These are phyloP conservation scores for Trapa bicornis DNA, from an alignment of 345 rosid species.

Conservation along the genomic window DNA sequence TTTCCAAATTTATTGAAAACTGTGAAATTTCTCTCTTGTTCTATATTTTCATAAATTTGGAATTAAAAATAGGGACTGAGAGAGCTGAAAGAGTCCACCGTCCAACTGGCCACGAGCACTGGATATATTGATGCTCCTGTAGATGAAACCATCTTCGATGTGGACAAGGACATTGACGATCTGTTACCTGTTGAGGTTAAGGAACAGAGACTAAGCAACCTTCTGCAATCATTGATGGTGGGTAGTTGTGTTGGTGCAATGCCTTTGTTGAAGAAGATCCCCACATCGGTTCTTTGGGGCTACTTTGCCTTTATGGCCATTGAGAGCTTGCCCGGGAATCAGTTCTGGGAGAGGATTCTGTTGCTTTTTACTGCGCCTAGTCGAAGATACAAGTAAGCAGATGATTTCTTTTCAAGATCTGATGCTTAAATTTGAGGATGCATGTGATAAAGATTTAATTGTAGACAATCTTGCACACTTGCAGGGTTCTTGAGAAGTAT, in stretches of 20 bases:
- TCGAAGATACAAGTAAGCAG: slow-evolving; percentile 74
- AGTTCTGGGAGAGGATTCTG: slow-evolving; percentile 91
- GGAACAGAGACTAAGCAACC: slow-evolving; percentile 88
- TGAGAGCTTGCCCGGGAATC: slow-evolving; percentile 94
- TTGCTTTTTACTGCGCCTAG: slow-evolving; percentile 88
- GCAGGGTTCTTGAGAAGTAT: slow-evolving; percentile 47
- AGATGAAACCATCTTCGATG: slow-evolving; percentile 72
- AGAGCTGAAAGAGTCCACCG: slow-evolving; percentile 80
- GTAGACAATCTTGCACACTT: slow-evolving; percentile 7
- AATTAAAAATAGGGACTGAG: slow-evolving; percentile 47
- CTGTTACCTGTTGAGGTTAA: slow-evolving; percentile 85
- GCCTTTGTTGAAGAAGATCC: slow-evolving; percentile 87
- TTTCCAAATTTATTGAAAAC: slow-evolving; percentile 7
- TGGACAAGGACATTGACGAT: slow-evolving; percentile 76
- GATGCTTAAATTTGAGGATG: not conserved
- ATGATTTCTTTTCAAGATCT: not conserved
- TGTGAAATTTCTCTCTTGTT: slow-evolving; percentile 5
- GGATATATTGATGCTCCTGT: slow-evolving; percentile 76
- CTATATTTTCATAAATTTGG: not conserved
- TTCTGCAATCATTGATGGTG: slow-evolving; percentile 86
- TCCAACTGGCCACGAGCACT: slow-evolving; percentile 57
- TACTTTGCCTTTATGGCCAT: slow-evolving; percentile 98
- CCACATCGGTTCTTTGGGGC: slow-evolving; percentile 95
- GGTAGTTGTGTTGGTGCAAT: slow-evolving; percentile 83
- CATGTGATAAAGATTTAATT: slow-evolving; percentile 1